Conservation (phyloP, 805 yeast genomes). For the Schizosaccharomyces octosporus region DNA sequence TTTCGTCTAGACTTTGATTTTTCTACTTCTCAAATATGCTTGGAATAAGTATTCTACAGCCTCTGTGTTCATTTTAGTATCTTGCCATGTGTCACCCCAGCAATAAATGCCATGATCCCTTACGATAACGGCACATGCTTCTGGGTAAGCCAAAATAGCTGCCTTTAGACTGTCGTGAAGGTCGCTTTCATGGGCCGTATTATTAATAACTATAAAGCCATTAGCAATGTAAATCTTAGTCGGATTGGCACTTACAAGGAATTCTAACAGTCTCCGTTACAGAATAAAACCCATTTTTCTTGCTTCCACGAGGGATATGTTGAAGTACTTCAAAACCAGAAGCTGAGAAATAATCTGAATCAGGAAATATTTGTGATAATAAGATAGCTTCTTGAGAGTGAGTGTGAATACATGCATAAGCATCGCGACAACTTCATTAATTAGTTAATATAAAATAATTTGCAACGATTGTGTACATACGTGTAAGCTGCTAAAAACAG, state of each 20-base stretch:
- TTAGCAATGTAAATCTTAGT: conserved; percentile 37
- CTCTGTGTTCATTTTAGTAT: conserved; percentile 79
- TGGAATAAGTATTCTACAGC: conserved; percentile 54
- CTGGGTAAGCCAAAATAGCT: conserved; percentile 47
- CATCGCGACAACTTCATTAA: conserved; percentile 23
- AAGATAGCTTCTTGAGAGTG: conserved; percentile 37
- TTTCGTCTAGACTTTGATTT: neutral
- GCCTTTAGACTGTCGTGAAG: conserved; percentile 38
- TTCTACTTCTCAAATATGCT: neutral
- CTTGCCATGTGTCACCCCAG: conserved; percentile 87
- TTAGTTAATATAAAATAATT: no score
- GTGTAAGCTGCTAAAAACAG: conserved; percentile 50
- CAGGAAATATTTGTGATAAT: neutral
- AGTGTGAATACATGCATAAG: conserved; percentile 86
- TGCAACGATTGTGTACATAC: neutral
- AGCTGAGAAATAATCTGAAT: neutral
- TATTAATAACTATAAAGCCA: conserved; percentile 69
- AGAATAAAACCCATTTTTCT: neutral
- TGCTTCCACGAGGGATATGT: neutral
- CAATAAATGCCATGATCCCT: conserved; percentile 85
- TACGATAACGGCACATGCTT: conserved; percentile 64
- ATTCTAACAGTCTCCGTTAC: neutral
- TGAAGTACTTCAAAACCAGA: neutral
- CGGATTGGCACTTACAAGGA: conserved; percentile 40
- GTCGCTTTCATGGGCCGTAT: conserved; percentile 72